phyloP scores from a whole-genome alignment of 2,329 filamentous ascomycete genomes.

The Hypoxylon sp. region DNA sequence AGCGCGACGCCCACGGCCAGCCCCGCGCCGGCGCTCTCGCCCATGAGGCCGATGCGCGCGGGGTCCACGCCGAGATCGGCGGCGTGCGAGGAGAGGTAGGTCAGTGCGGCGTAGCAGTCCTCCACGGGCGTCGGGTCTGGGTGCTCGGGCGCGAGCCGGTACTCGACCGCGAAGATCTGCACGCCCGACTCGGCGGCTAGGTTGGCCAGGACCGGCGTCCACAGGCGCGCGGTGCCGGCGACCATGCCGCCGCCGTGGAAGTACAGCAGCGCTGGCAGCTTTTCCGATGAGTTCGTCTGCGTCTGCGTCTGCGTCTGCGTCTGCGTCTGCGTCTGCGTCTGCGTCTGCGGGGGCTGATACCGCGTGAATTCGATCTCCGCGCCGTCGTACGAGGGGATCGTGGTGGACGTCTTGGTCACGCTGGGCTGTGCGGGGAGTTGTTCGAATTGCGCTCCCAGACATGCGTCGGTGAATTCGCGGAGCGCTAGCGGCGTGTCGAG shows the following conservation, averaged over 20 bases:
- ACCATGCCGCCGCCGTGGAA: conserved; percentile 55
- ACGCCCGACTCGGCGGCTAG: conserved; percentile 46
- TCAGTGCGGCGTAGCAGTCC: conserved; percentile 49
- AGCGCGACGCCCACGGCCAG: conserved; percentile 59
- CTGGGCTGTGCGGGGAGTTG: conserved; percentile 23
- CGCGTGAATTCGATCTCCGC: conserved; percentile 28
- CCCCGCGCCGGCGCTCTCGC: conserved; percentile 63
- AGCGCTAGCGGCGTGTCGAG: conserved; percentile 27
- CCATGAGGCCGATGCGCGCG: conserved; percentile 59
- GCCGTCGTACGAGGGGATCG: conserved; percentile 31
- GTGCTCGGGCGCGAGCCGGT: conserved; percentile 54
- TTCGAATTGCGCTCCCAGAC: conserved; percentile 23
- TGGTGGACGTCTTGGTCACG: conserved; percentile 25
- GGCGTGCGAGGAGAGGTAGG: conserved; percentile 41
- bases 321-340: conserved; percentile 22
- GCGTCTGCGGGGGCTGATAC: conserved; percentile 31
- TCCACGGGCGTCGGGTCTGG: conserved; percentile 48
- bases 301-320: conserved; percentile 30
- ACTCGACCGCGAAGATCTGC: conserved; percentile 51
- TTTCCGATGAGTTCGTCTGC: not conserved
- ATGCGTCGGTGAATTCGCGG: conserved; percentile 28
- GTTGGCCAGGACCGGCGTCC: conserved; percentile 37
- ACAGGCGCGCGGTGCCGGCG: conserved; percentile 42
- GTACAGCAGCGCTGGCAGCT: conserved; percentile 46
- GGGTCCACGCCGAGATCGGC: conserved; percentile 49